phyloP scores from a whole-genome alignment of 2,329 filamentous ascomycete genomes.

The Emmonsia crescens region DNA sequence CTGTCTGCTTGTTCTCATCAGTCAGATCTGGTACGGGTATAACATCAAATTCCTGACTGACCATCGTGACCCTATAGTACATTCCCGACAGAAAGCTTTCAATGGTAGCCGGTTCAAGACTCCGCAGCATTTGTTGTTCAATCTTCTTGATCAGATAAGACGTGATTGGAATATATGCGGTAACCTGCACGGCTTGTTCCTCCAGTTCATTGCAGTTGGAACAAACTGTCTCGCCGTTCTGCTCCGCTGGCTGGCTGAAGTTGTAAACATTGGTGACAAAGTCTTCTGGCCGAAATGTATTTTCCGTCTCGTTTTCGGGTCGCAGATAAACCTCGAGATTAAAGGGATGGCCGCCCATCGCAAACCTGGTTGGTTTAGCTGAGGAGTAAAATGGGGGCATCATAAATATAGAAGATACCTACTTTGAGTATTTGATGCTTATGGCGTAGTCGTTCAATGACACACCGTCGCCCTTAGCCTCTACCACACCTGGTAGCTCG shows the following conservation, averaged over 20 bases:
- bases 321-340: background rate
- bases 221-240: background rate
- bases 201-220: background rate
- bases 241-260: background rate
- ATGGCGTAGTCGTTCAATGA: background rate
- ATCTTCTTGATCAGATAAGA: background rate
- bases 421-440: background rate
- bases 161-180: background rate
- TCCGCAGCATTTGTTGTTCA: background rate
- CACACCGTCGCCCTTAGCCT: background rate
- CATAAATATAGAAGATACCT: background rate
- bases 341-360: background rate
- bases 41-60: background rate
- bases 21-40: background rate
- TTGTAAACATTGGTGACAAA: background rate
- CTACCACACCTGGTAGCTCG: background rate
- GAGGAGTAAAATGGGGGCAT: background rate
- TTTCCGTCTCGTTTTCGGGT: background rate
- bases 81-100: background rate
- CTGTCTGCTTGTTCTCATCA: background rate
- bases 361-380: background rate
- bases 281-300: background rate
- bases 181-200: background rate
- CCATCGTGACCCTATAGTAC: background rate
- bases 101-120: background rate